phyloP scores from a whole-genome alignment of 192 early-diverging fungal genomes.

The Coemansia sp. region DNA sequence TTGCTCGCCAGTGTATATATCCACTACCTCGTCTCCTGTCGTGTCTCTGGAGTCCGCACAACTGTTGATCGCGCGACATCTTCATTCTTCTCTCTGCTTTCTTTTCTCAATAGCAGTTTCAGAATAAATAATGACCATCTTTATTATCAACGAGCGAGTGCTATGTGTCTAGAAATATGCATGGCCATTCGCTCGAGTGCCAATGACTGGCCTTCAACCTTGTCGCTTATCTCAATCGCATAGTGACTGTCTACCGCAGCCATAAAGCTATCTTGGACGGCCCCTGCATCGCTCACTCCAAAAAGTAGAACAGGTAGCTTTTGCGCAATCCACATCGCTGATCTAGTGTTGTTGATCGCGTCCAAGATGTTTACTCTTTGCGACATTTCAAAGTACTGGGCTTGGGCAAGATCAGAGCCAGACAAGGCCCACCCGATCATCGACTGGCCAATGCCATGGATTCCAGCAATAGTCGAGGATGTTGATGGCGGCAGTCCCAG shows the following conservation, averaged over 20 bases:
- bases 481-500: slow-evolving; percentile 26
- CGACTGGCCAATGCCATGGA: slow-evolving; percentile 12
- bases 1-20: too few relatives aligned
- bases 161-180: slow-evolving; percentile 28
- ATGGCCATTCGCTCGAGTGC: slow-evolving; percentile 11
- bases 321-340: not conserved
- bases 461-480: slow-evolving; percentile 5
- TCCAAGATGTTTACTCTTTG: slow-evolving; percentile 13
- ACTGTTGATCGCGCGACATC: too few relatives aligned
- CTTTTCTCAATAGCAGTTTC: too few relatives aligned
- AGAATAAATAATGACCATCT: not conserved
- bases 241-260: not conserved
- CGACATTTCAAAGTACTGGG: slow-evolving; percentile 34
- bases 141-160: slow-evolving; percentile 14
- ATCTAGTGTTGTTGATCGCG: not conserved
- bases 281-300: slow-evolving; percentile 15
- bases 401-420: slow-evolving; percentile 30
- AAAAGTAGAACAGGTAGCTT: slow-evolving; percentile 27
- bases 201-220: slow-evolving; percentile 12
- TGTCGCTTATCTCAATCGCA: slow-evolving; percentile 10
- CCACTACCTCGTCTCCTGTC: too few relatives aligned
- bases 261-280: slow-evolving; percentile 7
- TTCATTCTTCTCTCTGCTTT: too few relatives aligned
- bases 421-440: slow-evolving; percentile 27
- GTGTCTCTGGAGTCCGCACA: too few relatives aligned